These are phyloP conservation scores for Russula olivacea DNA, from an alignment of 768 basidiomycete species.

Conservation along the genomic window DNA sequence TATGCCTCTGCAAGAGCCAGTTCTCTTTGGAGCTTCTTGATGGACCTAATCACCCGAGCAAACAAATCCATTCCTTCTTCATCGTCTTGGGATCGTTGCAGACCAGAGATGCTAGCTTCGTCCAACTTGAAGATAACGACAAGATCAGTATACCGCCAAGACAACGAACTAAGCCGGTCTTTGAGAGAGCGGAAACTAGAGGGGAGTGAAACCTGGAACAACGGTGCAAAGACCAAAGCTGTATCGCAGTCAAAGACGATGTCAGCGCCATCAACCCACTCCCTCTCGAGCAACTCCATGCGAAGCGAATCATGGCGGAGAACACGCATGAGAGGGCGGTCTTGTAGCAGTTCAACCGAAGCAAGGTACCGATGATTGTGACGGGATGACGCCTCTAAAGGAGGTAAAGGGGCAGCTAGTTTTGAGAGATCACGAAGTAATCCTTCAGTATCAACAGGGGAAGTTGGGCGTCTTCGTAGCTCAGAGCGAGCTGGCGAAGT, in stretches of 20 bases:
- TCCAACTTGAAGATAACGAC: slow-evolving; percentile 49
- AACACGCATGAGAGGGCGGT: slow-evolving; percentile 50
- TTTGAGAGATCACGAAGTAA: slow-evolving; percentile 7
- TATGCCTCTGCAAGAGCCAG: slow-evolving; percentile 57
- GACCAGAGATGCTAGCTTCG: slow-evolving; percentile 29
- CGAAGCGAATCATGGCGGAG: slow-evolving; percentile 42
- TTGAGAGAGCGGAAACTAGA: slow-evolving; percentile 43
- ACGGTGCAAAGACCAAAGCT: slow-evolving; percentile 46
- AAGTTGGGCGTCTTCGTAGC: not conserved
- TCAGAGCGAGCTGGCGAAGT: not conserved
- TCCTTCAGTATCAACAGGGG: not conserved
- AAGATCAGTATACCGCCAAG: slow-evolving; percentile 56
- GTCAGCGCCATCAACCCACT: slow-evolving; percentile 52
- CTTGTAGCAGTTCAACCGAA: slow-evolving; percentile 64
- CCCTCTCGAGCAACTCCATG: slow-evolving; percentile 61
- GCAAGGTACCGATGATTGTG: slow-evolving; percentile 58
- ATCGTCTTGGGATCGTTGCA: slow-evolving; percentile 44
- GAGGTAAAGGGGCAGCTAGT: slow-evolving; percentile 5
- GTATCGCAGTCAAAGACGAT: slow-evolving; percentile 61
- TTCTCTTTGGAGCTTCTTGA: slow-evolving; percentile 62
- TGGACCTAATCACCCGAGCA: slow-evolving; percentile 48
- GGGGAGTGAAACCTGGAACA: slow-evolving; percentile 41
- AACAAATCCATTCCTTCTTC: not conserved
- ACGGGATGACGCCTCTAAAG: slow-evolving; percentile 26
- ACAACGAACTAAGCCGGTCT: slow-evolving; percentile 43